phyloP scores from a whole-genome alignment of 768 basidiomycete genomes.

The Tricholoma sp. region DNA sequence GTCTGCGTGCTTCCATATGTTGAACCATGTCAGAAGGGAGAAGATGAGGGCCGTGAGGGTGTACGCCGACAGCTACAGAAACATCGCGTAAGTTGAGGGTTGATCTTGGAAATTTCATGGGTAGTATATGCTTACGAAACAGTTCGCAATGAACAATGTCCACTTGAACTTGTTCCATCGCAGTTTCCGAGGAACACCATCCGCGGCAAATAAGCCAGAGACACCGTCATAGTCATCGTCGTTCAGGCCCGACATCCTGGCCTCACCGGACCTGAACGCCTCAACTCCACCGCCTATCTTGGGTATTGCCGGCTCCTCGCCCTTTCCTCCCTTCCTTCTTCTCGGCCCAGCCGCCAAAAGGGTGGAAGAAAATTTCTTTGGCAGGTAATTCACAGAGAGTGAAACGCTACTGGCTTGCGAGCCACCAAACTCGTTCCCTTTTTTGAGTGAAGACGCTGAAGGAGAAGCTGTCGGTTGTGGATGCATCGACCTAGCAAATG shows the following conservation, averaged over 20 bases:
- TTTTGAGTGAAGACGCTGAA: slow-evolving; percentile 6
- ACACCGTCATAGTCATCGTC: slow-evolving; percentile 54
- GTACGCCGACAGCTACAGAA: slow-evolving; percentile 45
- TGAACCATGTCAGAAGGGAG: slow-evolving; percentile 72
- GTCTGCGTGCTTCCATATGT: slow-evolving; percentile 65
- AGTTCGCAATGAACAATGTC: slow-evolving; percentile 61
- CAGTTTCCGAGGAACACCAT: slow-evolving; percentile 35
- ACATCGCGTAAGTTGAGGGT: neutral
- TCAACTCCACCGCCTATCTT: slow-evolving; percentile 70
- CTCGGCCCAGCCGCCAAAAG: slow-evolving; percentile 37
- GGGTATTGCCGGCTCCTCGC: slow-evolving; percentile 30
- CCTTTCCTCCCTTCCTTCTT: slow-evolving; percentile 28
- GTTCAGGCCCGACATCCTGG: slow-evolving; percentile 44
- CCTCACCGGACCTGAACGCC: slow-evolving; percentile 51
- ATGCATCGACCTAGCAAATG: slow-evolving; percentile 8
- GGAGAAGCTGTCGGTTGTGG: neutral
- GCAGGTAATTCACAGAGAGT: slow-evolving; percentile 66
- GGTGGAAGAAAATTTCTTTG: slow-evolving; percentile 58
- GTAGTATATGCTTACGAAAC: slow-evolving; percentile 24
- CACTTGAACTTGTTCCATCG: slow-evolving; percentile 87
- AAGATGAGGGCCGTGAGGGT: slow-evolving; percentile 58
- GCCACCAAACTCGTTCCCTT: neutral
- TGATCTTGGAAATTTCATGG: too few species aligned
- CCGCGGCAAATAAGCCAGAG: slow-evolving; percentile 37
- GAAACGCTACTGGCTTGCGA: slow-evolving; percentile 20